Evolutionary conservation across 192 early-diverging fungal genomes (phyloP), one percentile per base, ranked within the genome.

Genomic region (Gigaspora rosea): DNA sequence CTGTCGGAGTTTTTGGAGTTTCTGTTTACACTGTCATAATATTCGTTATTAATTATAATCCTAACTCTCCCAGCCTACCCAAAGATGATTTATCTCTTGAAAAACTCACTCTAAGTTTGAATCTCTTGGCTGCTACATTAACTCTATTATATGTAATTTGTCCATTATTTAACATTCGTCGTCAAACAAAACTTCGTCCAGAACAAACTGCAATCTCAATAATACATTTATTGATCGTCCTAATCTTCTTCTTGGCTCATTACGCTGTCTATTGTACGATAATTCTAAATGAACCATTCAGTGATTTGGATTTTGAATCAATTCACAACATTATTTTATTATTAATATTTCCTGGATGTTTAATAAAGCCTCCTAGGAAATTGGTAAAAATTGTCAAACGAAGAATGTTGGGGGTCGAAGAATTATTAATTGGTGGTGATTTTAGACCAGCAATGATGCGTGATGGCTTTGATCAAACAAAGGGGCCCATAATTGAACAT

Each of bases 1-100:
- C 70, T 16, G n/a, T 71, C n/a, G 70, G 47, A 16, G 70, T 71
- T 12, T 56, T 71, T 20, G 33, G 70, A 33, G 50, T 71, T n/a
- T 33, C 70, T 18, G 51, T 71, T 9, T 56, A 27, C 2, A 71
- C 48, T 1, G 50, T 35, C 22, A 56, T 56, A 33, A 33, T 8
- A 56, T 46, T 54, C 7, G 8, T 54, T 9, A 27, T 71, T 4
- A n/a, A 33, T 27, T 13, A 69, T 50, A 9, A 32, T 15, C 27
- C 27, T 27, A 27, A 27, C 27, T 0, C 27, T 0, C 27, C 1
- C 27, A 51, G 5, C 3, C n/a, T 50, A 51, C 4, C 67, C 27
- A 4, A 54, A 4, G 8, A 27, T 7, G 16, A 41, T 32, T 9
- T 20, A 11, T 15, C 11, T 5, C 51, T 71, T 0, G 27, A 56